These are phyloP conservation scores for Zymoseptoria passerinii DNA, from an alignment of 2,329 filamentous ascomycete species.

Conservation along the genomic window DNA sequence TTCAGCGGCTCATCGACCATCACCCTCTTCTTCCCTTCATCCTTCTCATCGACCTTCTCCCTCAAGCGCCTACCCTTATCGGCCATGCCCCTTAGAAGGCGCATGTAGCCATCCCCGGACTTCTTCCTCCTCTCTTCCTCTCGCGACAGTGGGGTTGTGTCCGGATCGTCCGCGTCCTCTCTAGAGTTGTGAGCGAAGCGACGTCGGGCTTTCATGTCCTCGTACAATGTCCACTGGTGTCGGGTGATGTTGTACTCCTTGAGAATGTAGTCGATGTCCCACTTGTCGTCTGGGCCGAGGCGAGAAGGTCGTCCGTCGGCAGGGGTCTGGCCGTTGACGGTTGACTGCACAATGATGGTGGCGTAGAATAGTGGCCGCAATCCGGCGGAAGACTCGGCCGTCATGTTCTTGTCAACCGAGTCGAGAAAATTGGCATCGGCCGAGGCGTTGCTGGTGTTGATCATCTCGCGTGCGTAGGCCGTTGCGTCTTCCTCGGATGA, in stretches of 20 bases:
- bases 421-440: conserved; percentile 8
- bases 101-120: conserved; percentile 39
- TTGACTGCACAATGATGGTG: conserved; percentile 63
- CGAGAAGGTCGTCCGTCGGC: conserved; percentile 46
- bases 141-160: not conserved
- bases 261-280: conserved; percentile 73
- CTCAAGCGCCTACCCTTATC: conserved; percentile 53
- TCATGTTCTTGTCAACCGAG: conserved; percentile 2
- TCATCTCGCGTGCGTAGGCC: conserved; percentile 2
- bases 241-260: conserved; percentile 46
- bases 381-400: conserved; percentile 4
- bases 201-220: conserved; percentile 49
- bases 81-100: conserved; percentile 41
- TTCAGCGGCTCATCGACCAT: conserved; percentile 20
- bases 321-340: conserved; percentile 58
- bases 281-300: conserved; percentile 43
- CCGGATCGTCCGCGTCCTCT: conserved; percentile 31
- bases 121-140: conserved; percentile 28
- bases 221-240: conserved; percentile 45
- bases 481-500: conserved; percentile 5
- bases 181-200: conserved; percentile 37
- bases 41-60: conserved; percentile 44
- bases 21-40: conserved; percentile 41
- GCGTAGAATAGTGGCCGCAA: conserved; percentile 52
- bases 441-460: conserved; percentile 5